Base-by-base conservation (phyloP, 306 rosid species). In the Potentilla sterilis region DNA sequence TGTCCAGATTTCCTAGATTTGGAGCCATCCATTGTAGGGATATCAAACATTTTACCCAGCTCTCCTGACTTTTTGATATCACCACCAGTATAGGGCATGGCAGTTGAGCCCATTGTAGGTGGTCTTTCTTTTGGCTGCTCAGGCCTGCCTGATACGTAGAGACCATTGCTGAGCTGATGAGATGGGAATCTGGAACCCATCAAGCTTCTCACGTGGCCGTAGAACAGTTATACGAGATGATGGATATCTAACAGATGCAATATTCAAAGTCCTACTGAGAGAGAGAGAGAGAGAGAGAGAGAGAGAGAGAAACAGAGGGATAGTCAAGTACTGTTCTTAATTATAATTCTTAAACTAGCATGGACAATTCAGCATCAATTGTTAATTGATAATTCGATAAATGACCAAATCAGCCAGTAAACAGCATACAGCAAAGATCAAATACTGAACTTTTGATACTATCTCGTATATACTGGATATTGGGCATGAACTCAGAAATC, bases 181-280 rank as follows among this genome's bases (percentile, higher is more conserved):
- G 98, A 95, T 72, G 93, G 96, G 89, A 95, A 89, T 84, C 97
- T 86, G 9, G 98, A 95, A 90, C 98, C 93, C 98, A 95, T 95
- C 88, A 67, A 72, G 77, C 86, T 75, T 84, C 54, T 83, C 67
- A 75, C 70, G 59, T 70, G 76, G 77, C 72, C 75, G 77, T 75
- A 78, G 83, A 73, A 63, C 8, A 69, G 54, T 38, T 65, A 38
- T 67, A 71, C 77, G 9, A 28, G 5, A 70, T n/a, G 68, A 67
- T 18, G 73, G 54, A 71, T 72, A 24, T 34, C 46, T 61, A 72
- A 54, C 64, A 13, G 42, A 71, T 74, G 70, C 4, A 38, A 66
- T 74, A 62, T 46, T 75, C 78, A 65, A 79, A 62, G 77, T 61
- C 84, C 80, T 43, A 84, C 93, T 85, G 92, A 8, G 24, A 35